Percentiles rank a stretch among this genome's conserved stretches.
Conservation (phyloP, 192 early-diverging fungal species). For the Coemansia sp. region DNA sequence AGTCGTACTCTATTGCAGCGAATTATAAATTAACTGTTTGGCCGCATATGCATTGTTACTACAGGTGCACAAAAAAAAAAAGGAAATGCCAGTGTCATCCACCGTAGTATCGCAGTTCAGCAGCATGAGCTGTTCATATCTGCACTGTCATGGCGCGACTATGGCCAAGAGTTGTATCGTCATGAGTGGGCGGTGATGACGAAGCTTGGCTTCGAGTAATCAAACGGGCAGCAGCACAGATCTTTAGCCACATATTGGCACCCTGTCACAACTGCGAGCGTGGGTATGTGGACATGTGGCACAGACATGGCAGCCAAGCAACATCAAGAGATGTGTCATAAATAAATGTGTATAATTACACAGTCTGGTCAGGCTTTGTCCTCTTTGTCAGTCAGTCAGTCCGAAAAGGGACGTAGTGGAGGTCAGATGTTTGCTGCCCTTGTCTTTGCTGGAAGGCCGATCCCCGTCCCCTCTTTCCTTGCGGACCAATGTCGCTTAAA, state of each 20-base stretch:
- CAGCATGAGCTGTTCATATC: not conserved
- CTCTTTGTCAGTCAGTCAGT: not conserved
- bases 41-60: conserved; percentile 14
- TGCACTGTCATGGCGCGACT: too few species aligned
- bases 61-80: not conserved
- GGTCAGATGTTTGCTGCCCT: conserved; percentile 1
- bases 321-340: conserved; percentile 9
- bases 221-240: not conserved
- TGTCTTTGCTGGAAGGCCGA: not conserved
- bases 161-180: not conserved
- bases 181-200: not conserved
- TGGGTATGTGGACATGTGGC: not conserved
- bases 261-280: not conserved
- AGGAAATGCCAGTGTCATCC: not conserved
- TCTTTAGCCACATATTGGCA: not conserved
- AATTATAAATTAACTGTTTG: conserved; percentile 8
- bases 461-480: conserved; percentile 4
- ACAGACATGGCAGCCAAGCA: not conserved
- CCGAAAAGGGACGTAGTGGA: not conserved
- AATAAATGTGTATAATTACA: not conserved
- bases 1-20: not conserved
- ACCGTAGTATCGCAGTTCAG: conserved; percentile 9
- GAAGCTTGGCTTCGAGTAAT: not conserved
- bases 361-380: conserved; percentile 5
- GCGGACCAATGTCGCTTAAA: not conserved